Base-by-base conservation (phyloP, 768 basidiomycete species). In the Serendipita sp. region DNA sequence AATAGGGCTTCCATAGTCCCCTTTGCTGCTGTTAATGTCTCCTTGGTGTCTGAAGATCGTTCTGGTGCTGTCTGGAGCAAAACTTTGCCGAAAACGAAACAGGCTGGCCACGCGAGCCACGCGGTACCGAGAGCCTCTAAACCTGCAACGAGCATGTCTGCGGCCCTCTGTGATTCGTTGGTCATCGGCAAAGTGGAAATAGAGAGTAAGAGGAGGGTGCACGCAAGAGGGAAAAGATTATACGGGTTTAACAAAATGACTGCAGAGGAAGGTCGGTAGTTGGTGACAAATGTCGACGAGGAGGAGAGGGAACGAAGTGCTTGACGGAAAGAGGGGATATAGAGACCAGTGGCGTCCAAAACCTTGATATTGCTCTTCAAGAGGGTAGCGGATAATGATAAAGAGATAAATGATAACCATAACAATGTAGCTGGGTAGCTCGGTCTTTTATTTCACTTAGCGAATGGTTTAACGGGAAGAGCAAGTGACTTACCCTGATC, bases 31-130 rank as follows among this genome's bases (percentile, higher is more conserved):
- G 56, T 60, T 8, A 60, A n/a, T 30, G 37, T 60, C 37, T 60
- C 56, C 48, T 53, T 53, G 48, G 37, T 34, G 8, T 10, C 16
- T 11, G 79, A 67, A 0, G 83, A 81, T n/a, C 85, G 73, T 11
- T 78, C 75, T 2, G 94, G 94, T 0, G 92, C 83, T 0, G 96
- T 98, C 74, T 98, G 96, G 13, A 98, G 74, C 1, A 99, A 77
- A 1, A 92, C 86, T 4, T 86, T 84, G 1, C 92, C 95, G 11
- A 95, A 24, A 0, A 89, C 82, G 10, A 86, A 78, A 45, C 86
- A 91, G 0, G 93, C 87, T 1, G 86, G 83, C 72, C 93, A 95
- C 0, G 96, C 88, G 28, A 94, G 79, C 45, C 83, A 81, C 73
- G 88, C 89, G 3, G 92, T 95, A 15, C 89, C 75, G 10, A 86